Conservation (phyloP, 805 yeast species). For the Wickerhamiella musiphila region DNA sequence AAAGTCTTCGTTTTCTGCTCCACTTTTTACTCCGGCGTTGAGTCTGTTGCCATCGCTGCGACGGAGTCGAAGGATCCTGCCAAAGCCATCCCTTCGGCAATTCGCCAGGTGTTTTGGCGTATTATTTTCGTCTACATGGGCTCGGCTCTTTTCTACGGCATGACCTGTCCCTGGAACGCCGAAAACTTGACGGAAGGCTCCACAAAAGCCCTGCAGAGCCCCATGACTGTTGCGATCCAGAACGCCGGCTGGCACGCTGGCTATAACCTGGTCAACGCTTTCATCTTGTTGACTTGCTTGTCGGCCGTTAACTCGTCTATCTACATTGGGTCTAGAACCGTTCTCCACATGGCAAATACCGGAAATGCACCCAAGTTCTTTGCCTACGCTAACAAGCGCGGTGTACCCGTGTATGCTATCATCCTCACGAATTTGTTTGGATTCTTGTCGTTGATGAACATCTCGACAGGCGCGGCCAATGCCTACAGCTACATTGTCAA, state of each 20-base stretch:
- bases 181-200: slow-evolving; percentile 25
- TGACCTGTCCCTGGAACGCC: slow-evolving; percentile 41
- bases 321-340: slow-evolving; percentile 50
- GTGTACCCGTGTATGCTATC: slow-evolving; percentile 49
- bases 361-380: slow-evolving; percentile 43
- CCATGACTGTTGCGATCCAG: slow-evolving; percentile 31
- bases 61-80: slow-evolving; percentile 47
- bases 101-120: slow-evolving; percentile 39
- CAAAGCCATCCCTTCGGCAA: slow-evolving; percentile 42
- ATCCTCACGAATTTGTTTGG: slow-evolving; percentile 33
- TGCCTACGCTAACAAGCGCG: slow-evolving; percentile 33
- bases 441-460: slow-evolving; percentile 37
- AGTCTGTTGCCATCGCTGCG: slow-evolving; percentile 45
- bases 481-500: slow-evolving; percentile 47
- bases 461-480: slow-evolving; percentile 39
- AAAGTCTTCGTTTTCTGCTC: slow-evolving; percentile 39
- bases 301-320: slow-evolving; percentile 56
- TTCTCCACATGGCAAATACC: slow-evolving; percentile 44
- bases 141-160: slow-evolving; percentile 39
- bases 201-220: slow-evolving; percentile 33
- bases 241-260: slow-evolving; percentile 37
- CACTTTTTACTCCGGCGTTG: slow-evolving; percentile 43
- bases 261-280: slow-evolving; percentile 40
- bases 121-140: slow-evolving; percentile 41
- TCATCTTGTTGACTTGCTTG: slow-evolving; percentile 44